Evolutionary conservation across 495 filamentous ascomycete genomes (phyloP), one percentile per base, ranked within the genome.

Genomic region (Lasiosphaeria hispida): DNA sequence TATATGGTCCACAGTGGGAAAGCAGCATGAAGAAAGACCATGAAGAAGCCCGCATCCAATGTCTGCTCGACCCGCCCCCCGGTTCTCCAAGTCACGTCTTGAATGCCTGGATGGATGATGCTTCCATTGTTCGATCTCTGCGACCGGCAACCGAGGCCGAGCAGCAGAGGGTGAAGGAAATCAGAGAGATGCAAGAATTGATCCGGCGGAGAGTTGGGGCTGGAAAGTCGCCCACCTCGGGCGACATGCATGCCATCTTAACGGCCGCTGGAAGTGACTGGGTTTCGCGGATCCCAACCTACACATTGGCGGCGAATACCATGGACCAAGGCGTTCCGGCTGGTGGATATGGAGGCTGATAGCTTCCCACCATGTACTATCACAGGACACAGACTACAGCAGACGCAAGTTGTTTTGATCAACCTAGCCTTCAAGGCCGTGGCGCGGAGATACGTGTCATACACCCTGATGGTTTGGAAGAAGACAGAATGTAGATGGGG

Each of bases 1-100:
- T 57, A 4, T 57, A 41, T 41, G 54, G 54, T 11, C 54, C 54
- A 11, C 44, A 44, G 3, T 57, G 23, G 7, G 44, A 55, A 47
- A 19, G 10, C 10, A 37, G 17, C 17, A n/a, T 57, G 15, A 17
- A 19, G 11, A 37, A 42, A 9, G 34, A 57, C 3, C 44, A 49
- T 18, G 35, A 10, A 33, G 13, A 30, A 4, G 39, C 45, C 17
- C 54, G 54, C 13, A 15, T 49, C 35, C 18, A 23, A 40, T 57
- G 9, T 19, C 54, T 57, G 0, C 18, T 57, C 44, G 19, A 49
- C 35, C 38, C 54, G 35, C 44, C 54, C 43, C 54, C 19, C 10
- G 44, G 54, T 40, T 49, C 51, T n/a, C 18, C 23, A 19, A 7
- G 18, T 1, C 11, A 36, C 51, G 17, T 8, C 18, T 0, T 43